Evolutionary conservation across 169 alveolate genomes (phyloP).

Genomic region (Perkinsus olseni): DNA sequence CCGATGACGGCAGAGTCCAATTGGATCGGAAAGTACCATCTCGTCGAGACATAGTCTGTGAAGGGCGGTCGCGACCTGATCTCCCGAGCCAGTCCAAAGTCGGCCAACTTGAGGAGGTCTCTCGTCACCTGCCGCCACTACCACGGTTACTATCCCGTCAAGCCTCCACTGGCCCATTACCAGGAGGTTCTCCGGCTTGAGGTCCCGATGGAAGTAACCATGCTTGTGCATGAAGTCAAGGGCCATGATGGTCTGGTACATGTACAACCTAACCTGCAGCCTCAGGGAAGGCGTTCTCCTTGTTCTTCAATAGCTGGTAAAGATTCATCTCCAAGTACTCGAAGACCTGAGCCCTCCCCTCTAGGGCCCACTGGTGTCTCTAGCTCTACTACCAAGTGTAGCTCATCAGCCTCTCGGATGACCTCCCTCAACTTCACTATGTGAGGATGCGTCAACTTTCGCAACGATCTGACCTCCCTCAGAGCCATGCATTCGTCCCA

Average conservation of each 20-base stretch:
- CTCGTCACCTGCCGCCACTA: slow-evolving; percentile 19
- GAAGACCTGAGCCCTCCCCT: slow-evolving; percentile 31
- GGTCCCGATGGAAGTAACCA: slow-evolving; percentile 75
- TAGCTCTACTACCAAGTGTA: slow-evolving; percentile 24
- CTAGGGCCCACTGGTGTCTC: background rate
- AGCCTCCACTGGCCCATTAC: background rate
- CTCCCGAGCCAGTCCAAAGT: slow-evolving; percentile 84
- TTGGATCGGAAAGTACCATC: slow-evolving; percentile 50
- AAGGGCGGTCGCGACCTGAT: slow-evolving; percentile 77
- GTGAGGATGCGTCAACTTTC: slow-evolving; percentile 52
- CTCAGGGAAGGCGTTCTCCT: slow-evolving; percentile 43
- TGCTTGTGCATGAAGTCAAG: slow-evolving; percentile 62
- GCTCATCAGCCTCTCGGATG: slow-evolving; percentile 44
- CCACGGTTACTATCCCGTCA: too few species aligned
- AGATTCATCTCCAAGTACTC: slow-evolving; percentile 58
- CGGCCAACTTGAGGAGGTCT: slow-evolving; percentile 76
- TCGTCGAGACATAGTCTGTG: slow-evolving; percentile 84
- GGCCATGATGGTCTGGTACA: slow-evolving; percentile 55
- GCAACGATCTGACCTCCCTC: slow-evolving; percentile 60
- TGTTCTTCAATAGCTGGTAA: slow-evolving; percentile 44
- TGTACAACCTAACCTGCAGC: slow-evolving; percentile 41
- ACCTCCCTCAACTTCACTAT: slow-evolving; percentile 65
- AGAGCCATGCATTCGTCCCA: slow-evolving; percentile 68
- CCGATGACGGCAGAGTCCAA: background rate
- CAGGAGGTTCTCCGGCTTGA: slow-evolving; percentile 74